Conservation (phyloP, 257 asterid genomes). For the Scutellaria galericulata region DNA sequence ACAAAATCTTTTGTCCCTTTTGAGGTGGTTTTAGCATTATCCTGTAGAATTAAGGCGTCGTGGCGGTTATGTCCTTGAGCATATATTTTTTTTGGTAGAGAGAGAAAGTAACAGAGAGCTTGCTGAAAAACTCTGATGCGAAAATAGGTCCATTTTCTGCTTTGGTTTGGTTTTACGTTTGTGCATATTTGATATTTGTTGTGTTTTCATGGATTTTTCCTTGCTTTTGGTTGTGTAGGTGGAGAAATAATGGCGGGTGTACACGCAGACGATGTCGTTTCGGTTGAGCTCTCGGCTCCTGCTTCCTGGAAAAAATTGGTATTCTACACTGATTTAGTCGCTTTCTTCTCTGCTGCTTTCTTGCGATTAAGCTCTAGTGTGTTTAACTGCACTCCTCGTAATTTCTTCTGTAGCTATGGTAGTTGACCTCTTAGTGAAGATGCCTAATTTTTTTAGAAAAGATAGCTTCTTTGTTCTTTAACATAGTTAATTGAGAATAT, state of each 20-base stretch:
- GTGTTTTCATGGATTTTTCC: slow-evolving; percentile 16
- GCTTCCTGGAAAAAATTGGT: slow-evolving; percentile 77
- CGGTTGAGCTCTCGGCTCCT: slow-evolving; percentile 76
- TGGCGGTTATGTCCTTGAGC: slow-evolving; percentile 51
- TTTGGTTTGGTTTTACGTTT: slow-evolving; percentile 24
- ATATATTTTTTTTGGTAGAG: slow-evolving; percentile 40
- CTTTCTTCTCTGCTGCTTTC: background rate
- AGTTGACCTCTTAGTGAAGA: too few relatives aligned
- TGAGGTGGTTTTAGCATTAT: slow-evolving; percentile 43
- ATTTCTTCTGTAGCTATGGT: background rate
- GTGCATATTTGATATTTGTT: slow-evolving; percentile 28
- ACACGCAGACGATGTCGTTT: slow-evolving; percentile 46
- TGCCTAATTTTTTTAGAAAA: too few relatives aligned
- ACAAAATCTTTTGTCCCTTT: slow-evolving; percentile 27
- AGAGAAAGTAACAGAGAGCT: slow-evolving; percentile 41
- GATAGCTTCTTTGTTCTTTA: too few relatives aligned
- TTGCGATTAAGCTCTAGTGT: slow-evolving; percentile 1
- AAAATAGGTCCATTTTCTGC: background rate
- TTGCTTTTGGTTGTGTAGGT: slow-evolving; percentile 44
- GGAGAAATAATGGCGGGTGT: slow-evolving; percentile 48
- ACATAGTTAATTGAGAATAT: too few relatives aligned
- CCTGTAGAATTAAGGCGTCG: slow-evolving; percentile 38
- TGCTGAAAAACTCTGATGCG: slow-evolving; percentile 18
- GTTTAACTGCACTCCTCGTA: too few relatives aligned
- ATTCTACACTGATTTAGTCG: background rate